phyloP scores from a whole-genome alignment of 208 protist species.

The Trichomonas tenax region DNA sequence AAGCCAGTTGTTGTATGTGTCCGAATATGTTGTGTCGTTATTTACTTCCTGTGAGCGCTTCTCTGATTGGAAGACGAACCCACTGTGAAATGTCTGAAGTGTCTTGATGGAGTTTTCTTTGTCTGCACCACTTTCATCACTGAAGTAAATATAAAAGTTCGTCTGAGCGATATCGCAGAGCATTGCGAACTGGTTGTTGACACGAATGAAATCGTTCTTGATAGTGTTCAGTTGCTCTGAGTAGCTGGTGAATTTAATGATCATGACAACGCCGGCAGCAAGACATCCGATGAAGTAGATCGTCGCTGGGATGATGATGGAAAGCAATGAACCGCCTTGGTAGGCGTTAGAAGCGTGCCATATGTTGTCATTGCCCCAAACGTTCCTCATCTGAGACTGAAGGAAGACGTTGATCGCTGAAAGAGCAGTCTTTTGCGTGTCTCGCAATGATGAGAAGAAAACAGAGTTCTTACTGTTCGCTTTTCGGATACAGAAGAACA shows the following conservation, averaged over 20 bases:
- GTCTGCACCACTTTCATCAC: neutral
- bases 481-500: neutral
- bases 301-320: neutral
- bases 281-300: neutral
- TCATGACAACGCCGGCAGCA: neutral
- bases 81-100: neutral
- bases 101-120: neutral
- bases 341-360: neutral
- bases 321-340: neutral
- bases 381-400: neutral
- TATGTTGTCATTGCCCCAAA: neutral
- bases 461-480: neutral
- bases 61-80: neutral
- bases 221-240: neutral
- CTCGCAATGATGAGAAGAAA: neutral
- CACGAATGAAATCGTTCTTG: neutral
- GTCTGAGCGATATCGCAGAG: neutral
- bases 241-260: neutral
- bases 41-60: neutral
- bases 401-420: neutral
- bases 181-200: neutral
- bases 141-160: neutral
- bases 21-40: neutral
- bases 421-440: neutral
- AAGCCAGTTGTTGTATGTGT: neutral